phyloP scores from a whole-genome alignment of 805 yeast genomes.

The Ogataea paraovalis region DNA sequence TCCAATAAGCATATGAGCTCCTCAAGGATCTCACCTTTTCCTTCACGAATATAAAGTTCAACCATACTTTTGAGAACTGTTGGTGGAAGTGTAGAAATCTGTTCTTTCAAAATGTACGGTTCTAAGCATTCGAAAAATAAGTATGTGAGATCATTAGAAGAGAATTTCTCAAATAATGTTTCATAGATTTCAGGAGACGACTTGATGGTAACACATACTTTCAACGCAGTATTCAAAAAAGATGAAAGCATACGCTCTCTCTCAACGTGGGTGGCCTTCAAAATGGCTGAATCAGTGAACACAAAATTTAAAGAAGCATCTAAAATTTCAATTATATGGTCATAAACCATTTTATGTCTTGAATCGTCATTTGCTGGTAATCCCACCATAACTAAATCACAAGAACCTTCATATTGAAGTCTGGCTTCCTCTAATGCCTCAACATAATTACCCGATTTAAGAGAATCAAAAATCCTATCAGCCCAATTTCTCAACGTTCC shows the following conservation, averaged over 20 bases:
- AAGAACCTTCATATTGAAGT: conserved; percentile 47
- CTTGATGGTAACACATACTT: conserved; percentile 36
- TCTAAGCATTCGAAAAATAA: conserved; percentile 53
- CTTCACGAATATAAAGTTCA: conserved; percentile 37
- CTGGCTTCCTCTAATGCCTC: conserved; percentile 56
- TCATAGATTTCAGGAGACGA: conserved; percentile 38
- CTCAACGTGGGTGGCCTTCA: conserved; percentile 3
- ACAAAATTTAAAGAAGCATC: conserved; percentile 46
- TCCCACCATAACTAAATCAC: conserved; percentile 48
- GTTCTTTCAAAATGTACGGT: conserved; percentile 43
- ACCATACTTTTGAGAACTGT: conserved; percentile 59
- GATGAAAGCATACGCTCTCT: conserved; percentile 23
- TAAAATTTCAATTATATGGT: conserved; percentile 55
- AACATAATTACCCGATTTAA: conserved; percentile 46
- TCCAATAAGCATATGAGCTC: conserved; percentile 69
- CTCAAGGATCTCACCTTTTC: conserved; percentile 50
- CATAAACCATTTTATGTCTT: conserved; percentile 47
- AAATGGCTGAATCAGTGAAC: conserved; percentile 25
- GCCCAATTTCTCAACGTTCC: conserved; percentile 72
- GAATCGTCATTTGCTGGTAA: conserved; percentile 44
- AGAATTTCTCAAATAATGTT: conserved; percentile 41
- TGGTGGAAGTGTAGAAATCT: conserved; percentile 56
- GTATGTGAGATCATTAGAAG: conserved; percentile 28
- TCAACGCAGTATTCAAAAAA: conserved; percentile 37
- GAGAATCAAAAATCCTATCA: conserved; percentile 47